Evolutionary conservation across 176 grass and related monocot genomes (phyloP), one percentile per base, ranked within the genome.

Genomic region (Ampelocalamus luodianensis): DNA sequence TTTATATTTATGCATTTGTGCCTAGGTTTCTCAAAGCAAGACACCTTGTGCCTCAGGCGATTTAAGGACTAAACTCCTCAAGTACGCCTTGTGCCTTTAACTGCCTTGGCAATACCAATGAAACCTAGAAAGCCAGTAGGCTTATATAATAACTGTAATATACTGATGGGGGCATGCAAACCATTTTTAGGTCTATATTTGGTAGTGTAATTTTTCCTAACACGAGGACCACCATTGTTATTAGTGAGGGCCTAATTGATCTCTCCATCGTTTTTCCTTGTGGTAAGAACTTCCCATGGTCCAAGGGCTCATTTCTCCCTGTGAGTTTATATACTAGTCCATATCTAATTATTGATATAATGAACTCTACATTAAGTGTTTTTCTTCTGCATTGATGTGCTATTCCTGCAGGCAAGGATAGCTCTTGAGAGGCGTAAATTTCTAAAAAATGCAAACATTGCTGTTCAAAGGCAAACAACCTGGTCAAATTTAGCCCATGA

Each of bases 401-500:
- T 80, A 46, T 74, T 90, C 44, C 36, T 48, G 85, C 88, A 99
- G 97, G 97, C 97, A 76, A 94, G 97, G 87, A 99, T 99, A 82
- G 93, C 97, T 79, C 86, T 99, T 37, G 97, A 99, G 81, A 94
- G 97, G 86, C 89, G 93, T 65, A 99, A 89, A 74, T 99, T 99
- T 92, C 66, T 99, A 44, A 88, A 99, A 83, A 99, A 99, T 90
- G 93, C 97, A 66, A 99, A 89, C 44, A 83, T 92, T 73, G 97
- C 93, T 82, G 93, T 96, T 85, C 92, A 92, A 78, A 94, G 93
- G 74, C 97, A 99, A 82, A 88, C 85, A 45, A 92, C 88, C 22
- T 99, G 97, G 97, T 96, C 92, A 74, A 96, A 94, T 88, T 91
- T 99, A 43, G 97, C 97, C 79, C 92, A 99, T 88, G 97, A 99